phyloP scores from a whole-genome alignment of 2,329 filamentous ascomycete genomes.

The Botrytis fabae region DNA sequence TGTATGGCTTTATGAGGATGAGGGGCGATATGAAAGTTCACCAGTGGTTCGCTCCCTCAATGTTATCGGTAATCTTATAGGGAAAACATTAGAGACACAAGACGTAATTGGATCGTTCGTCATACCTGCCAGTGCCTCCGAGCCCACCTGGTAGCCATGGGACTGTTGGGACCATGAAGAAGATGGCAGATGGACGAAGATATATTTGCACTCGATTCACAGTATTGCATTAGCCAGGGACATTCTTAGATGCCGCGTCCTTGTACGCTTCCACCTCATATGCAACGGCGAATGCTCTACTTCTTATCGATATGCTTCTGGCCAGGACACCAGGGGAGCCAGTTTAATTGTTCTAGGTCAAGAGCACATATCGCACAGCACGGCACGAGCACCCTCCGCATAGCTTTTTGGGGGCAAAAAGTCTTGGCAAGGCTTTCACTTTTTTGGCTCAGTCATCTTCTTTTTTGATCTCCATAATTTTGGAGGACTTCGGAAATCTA shows the following conservation, averaged over 20 bases:
- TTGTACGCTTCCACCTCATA: not conserved
- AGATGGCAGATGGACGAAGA: not conserved
- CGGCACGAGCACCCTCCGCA: not conserved
- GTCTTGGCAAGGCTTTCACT: conserved; percentile 20
- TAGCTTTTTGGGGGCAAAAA: not conserved
- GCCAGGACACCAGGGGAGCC: not conserved
- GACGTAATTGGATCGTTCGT: not conserved
- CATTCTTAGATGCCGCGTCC: not conserved
- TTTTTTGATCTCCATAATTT: conserved; percentile 28
- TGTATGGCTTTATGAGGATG: not conserved
- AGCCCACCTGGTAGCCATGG: not conserved
- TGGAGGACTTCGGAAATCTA: conserved; percentile 17
- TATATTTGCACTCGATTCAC: not conserved
- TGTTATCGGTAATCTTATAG: not conserved
- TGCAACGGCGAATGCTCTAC: not conserved
- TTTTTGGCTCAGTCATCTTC: conserved; percentile 22
- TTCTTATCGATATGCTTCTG: not conserved
- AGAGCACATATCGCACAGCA: too few species aligned
- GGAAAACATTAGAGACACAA: not conserved
- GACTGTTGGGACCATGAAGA: not conserved
- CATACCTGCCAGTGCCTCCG: not conserved
- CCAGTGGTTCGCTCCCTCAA: not conserved
- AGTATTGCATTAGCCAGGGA: not conserved
- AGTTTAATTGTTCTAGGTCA: not conserved
- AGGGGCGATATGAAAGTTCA: conserved; percentile 12